These are phyloP conservation scores for Apophysomyces trapeziformis DNA, from an alignment of 371 early-diverging fungal genomes.

Conservation along the genomic window DNA sequence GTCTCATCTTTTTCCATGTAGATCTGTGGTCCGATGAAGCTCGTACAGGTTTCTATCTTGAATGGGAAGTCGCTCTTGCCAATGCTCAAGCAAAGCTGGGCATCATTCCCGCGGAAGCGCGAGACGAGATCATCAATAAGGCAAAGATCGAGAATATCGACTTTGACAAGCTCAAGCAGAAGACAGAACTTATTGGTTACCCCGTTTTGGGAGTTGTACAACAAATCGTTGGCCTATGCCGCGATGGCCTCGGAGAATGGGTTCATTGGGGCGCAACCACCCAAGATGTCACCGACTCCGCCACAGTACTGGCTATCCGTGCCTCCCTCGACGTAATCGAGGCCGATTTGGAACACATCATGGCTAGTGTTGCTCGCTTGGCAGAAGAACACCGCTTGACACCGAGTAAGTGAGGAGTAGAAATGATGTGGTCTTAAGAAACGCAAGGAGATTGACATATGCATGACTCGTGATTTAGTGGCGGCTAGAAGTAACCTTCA, in stretches of 20 bases:
- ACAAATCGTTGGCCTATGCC: conserved; percentile 18
- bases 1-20: not conserved
- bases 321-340: conserved; percentile 19
- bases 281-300: conserved; percentile 29
- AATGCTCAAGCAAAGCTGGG: conserved; percentile 20
- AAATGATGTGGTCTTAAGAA: not conserved
- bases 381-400: conserved; percentile 17
- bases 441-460: not conserved
- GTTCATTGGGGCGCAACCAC: conserved; percentile 28
- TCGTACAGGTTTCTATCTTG: conserved; percentile 21
- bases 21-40: conserved; percentile 26
- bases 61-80: conserved; percentile 29
- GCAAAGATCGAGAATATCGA: conserved; percentile 21
- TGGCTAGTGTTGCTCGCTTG: conserved; percentile 14
- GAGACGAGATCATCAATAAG: conserved; percentile 15
- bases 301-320: conserved; percentile 22
- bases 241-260: conserved; percentile 18
- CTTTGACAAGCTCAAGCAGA: conserved; percentile 22
- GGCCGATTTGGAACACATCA: conserved; percentile 15
- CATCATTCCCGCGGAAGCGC: conserved; percentile 26
- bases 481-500: conserved; percentile 27
- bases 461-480: conserved; percentile 13
- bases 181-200: conserved; percentile 27
- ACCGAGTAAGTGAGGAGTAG: conserved; percentile 18
- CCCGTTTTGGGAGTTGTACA: conserved; percentile 28